phyloP scores from a whole-genome alignment of 129 eudicot species.

The Artemisia annua region DNA sequence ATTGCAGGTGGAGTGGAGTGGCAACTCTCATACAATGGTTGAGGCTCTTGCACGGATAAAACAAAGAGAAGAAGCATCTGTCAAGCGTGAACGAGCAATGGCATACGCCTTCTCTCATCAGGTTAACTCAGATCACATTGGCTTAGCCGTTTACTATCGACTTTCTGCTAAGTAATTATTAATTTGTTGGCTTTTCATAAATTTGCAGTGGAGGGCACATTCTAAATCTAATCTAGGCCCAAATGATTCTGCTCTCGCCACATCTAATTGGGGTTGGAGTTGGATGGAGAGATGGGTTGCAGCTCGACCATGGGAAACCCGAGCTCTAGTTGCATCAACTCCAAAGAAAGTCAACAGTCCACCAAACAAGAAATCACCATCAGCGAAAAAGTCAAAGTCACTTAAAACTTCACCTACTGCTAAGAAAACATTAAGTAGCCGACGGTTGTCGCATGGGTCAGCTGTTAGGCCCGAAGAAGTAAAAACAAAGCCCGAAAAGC shows the following conservation, averaged over 20 bases:
- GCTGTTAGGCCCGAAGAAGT: conserved; percentile 39
- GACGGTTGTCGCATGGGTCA: conserved; percentile 61
- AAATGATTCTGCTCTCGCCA: conserved; percentile 45
- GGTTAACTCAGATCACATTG: conserved; percentile 37
- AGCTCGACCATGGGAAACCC: conserved; percentile 94
- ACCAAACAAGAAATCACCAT: conserved; percentile 47
- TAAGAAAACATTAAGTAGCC: conserved; percentile 49
- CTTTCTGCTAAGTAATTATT: neutral
- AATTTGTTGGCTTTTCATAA: neutral
- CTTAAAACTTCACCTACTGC: conserved; percentile 51
- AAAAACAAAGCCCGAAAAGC: conserved; percentile 28
- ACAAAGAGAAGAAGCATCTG: conserved; percentile 89
- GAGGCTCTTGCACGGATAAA: conserved; percentile 73
- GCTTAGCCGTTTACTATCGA: conserved; percentile 3
- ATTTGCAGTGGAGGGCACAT: conserved; percentile 90
- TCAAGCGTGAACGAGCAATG: conserved; percentile 92
- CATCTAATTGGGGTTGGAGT: conserved; percentile 98
- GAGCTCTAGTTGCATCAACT: conserved; percentile 47
- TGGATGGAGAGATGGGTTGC: conserved; percentile 98
- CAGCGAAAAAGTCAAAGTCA: conserved; percentile 44
- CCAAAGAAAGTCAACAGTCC: conserved; percentile 55
- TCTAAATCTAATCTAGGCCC: conserved; percentile 45
- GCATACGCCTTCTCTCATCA: conserved; percentile 98
- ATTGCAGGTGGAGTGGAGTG: conserved; percentile 80
- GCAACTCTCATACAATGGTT: conserved; percentile 70